phyloP scores from a whole-genome alignment of 768 basidiomycete species.

The Astraeus odoratus region DNA sequence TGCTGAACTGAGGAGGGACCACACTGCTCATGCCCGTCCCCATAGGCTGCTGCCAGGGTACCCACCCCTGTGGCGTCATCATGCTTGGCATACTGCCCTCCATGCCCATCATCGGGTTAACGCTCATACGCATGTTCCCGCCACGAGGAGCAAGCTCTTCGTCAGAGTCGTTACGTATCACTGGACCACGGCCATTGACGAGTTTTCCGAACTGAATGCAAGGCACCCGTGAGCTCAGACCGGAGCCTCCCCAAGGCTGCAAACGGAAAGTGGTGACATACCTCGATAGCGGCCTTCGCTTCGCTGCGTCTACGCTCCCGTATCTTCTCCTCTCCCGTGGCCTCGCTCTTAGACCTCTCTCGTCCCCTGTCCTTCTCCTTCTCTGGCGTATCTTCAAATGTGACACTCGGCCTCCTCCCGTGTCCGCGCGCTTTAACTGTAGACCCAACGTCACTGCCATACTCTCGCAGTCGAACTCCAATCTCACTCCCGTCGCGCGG shows the following conservation, averaged over 20 bases:
- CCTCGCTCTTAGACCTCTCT: conserved; percentile 24
- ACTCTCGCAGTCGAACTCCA: conserved; percentile 16
- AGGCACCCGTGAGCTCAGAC: neutral
- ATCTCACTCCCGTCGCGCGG: conserved; percentile 74
- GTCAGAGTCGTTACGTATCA: conserved; percentile 44
- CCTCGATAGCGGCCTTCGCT: conserved; percentile 85
- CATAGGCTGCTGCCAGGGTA: conserved; percentile 24
- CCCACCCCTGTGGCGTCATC: conserved; percentile 31
- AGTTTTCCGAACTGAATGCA: conserved; percentile 71
- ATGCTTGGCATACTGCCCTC: conserved; percentile 19
- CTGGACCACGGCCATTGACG: conserved; percentile 69
- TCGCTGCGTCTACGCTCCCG: conserved; percentile 72
- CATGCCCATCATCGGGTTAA: conserved; percentile 27
- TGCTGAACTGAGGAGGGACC: conserved; percentile 32
- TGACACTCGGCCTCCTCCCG: conserved; percentile 56
- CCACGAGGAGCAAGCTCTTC: conserved; percentile 27
- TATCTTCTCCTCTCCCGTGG: conserved; percentile 46
- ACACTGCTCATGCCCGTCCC: conserved; percentile 20
- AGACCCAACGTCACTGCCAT: conserved; percentile 17
- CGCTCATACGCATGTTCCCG: conserved; percentile 28
- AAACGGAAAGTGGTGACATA: conserved; percentile 26
- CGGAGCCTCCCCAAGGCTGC: neutral
- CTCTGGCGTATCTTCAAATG: conserved; percentile 51
- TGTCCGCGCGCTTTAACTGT: conserved; percentile 29
- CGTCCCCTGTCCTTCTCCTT: conserved; percentile 25